A percentile compares a stretch with the other conserved stretches of the same genome.
Conservation (phyloP, 2,329 filamentous ascomycete species). For the Ophiostoma ips region DNA sequence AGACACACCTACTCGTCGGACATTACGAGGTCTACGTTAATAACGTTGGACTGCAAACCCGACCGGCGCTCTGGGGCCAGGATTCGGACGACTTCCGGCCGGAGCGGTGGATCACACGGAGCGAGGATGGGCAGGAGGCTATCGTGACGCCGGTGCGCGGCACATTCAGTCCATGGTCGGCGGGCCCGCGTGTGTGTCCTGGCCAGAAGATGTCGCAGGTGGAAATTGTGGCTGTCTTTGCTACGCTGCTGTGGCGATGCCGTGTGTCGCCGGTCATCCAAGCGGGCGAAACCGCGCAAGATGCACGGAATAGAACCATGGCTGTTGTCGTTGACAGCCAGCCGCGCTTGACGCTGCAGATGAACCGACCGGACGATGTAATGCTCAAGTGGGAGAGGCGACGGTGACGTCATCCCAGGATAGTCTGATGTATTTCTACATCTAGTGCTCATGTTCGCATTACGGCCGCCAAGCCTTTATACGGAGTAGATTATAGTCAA, state of each 20-base stretch:
- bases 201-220: conserved; percentile 42
- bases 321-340: conserved; percentile 16
- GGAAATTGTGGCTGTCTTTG: conserved; percentile 34
- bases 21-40: conserved; percentile 24
- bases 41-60: conserved; percentile 18
- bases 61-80: conserved; percentile 17
- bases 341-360: conserved; percentile 19
- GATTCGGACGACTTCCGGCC: conserved; percentile 26
- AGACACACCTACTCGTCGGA: conserved; percentile 20
- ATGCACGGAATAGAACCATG: conserved; percentile 14
- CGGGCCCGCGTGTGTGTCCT: conserved; percentile 34
- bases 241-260: conserved; percentile 23
- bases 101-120: conserved; percentile 24
- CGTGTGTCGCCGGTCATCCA: conserved; percentile 14
- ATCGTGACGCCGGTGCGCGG: conserved; percentile 21
- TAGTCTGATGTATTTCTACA: too few species aligned
- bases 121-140: conserved; percentile 6
- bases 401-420: too few species aligned
- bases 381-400: conserved; percentile 9
- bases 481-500: too few species aligned
- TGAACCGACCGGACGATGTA: conserved; percentile 16
- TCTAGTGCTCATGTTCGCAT: too few species aligned
- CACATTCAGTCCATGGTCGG: conserved; percentile 32
- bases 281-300: conserved; percentile 15
- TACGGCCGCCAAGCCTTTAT: too few species aligned